Percentiles rank a stretch among this genome's conserved stretches.
These are phyloP conservation scores for Arachis stenosperma DNA, from an alignment of 306 rosid species.

Conservation along the genomic window DNA sequence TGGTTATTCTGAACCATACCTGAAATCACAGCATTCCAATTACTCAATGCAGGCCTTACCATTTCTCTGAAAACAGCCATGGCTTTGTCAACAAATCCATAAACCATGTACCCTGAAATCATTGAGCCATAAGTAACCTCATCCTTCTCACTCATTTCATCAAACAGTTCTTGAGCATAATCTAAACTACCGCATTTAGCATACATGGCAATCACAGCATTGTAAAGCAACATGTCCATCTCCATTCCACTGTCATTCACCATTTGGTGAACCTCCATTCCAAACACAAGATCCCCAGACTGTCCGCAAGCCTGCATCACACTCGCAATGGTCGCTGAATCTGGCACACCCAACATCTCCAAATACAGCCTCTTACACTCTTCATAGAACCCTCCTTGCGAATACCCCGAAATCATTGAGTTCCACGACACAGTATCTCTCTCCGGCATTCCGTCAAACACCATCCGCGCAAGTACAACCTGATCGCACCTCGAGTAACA, in stretches of 20 bases:
- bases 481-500: conserved; percentile 67
- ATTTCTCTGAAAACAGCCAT: conserved; percentile 57
- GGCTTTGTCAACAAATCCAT: conserved; percentile 71
- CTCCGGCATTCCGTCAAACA: conserved; percentile 61
- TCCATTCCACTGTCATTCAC: conserved; percentile 53
- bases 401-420: conserved; percentile 84
- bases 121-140: conserved; percentile 70
- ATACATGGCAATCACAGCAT: conserved; percentile 76
- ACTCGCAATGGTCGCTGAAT: conserved; percentile 61
- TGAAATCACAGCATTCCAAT: conserved; percentile 81
- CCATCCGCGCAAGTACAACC: conserved; percentile 53
- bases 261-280: conserved; percentile 66
- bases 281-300: conserved; percentile 66
- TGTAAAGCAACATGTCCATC: conserved; percentile 60
- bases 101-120: conserved; percentile 75
- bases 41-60: conserved; percentile 51
- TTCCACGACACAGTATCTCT: conserved; percentile 86
- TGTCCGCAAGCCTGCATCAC: conserved; percentile 92
- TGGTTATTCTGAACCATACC: conserved; percentile 78
- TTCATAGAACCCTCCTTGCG: conserved; percentile 66
- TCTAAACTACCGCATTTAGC: conserved; percentile 86
- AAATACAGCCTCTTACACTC: conserved; percentile 68
- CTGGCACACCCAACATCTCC: conserved; percentile 61
- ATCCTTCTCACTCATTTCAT: conserved; percentile 71
- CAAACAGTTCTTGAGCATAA: conserved; percentile 68